Evolutionary conservation across 495 filamentous ascomycete genomes (phyloP).

Genomic region (Cryomyces minteri): DNA sequence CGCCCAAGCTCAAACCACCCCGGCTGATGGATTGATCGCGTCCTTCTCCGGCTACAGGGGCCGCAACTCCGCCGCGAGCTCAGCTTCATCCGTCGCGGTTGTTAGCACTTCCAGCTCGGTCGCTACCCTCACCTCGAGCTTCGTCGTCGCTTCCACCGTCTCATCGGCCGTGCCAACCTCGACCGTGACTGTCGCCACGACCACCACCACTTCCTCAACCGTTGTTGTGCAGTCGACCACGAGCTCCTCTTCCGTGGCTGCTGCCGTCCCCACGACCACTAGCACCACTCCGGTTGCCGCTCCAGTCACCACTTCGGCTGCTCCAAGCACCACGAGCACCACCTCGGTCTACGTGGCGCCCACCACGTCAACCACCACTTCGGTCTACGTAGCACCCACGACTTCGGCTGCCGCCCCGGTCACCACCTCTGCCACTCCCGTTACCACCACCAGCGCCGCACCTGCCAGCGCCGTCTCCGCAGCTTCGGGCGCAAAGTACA

Average conservation of each 20-base stretch:
- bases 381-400: constrained; percentile 1
- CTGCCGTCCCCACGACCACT: neutral
- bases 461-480: neutral
- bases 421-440: neutral
- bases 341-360: constrained; percentile 2
- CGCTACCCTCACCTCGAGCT: neutral
- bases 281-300: neutral
- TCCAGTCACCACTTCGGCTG: constrained; percentile 1
- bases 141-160: neutral
- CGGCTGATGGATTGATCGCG: neutral
- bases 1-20: neutral
- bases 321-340: neutral
- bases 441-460: neutral
- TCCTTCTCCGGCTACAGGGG: neutral
- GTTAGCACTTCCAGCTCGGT: neutral
- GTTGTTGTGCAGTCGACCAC: constrained; percentile 1
- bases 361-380: constrained; percentile 2
- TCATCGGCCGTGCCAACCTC: neutral
- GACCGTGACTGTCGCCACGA: neutral
- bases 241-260: neutral
- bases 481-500: constrained; percentile 4
- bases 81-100: neutral
- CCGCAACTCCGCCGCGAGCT: neutral
- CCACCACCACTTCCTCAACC: constrained; percentile 1
- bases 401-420: neutral